Base-by-base conservation (phyloP, 1,139 yeast species). In the Arxiozyma telluris region DNA sequence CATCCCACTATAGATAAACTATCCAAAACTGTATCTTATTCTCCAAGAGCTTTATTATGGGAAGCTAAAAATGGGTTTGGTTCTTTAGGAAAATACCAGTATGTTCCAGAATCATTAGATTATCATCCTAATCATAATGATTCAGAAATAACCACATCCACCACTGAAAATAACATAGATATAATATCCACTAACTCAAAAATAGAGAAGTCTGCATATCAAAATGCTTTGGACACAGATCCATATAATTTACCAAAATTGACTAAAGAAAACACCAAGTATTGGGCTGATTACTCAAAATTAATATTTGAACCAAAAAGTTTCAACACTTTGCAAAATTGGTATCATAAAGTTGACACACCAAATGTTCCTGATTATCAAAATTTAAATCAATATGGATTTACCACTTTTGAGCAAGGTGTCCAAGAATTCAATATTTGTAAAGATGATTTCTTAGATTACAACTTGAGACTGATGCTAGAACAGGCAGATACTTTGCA, bases 251-350 rank as follows among this genome's bases (percentile, higher is more conserved):
- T 71, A 8, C 75, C 74, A 1, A 57, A 58, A 22, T 68, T 87
- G 49, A 67, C 68, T 4, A 60, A 62, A 0, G 62, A 63, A 0
- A 78, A 77, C 52, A 80, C 89, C 0, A 69, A 68, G 44, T 87
- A 80, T 63, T 93, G 98, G 98, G 77, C 93, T 0, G 96, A 90
- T 67, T 89, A 84, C 65, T 76, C 84, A 50, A 79, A 82, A 61
- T 76, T 90, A 54, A 78, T 87, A 21, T 82, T 82, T 63, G 78
- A 79, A 54, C 94, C 96, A 0, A 71, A 72, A 25, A 77, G 84
- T 2, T 72, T 86, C 54, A 72, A 78, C 51, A 73, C 75, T 8
- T 65, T 88, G 21, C 68, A 73, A 1, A 74, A 80, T 54, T 91
- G 90, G 87, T 64, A 67, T 53, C 72, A 69, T 52, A 63, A 67